These are phyloP conservation scores for Gossypium lobatum DNA, from an alignment of 441 rosid genomes.

Conservation along the genomic window DNA sequence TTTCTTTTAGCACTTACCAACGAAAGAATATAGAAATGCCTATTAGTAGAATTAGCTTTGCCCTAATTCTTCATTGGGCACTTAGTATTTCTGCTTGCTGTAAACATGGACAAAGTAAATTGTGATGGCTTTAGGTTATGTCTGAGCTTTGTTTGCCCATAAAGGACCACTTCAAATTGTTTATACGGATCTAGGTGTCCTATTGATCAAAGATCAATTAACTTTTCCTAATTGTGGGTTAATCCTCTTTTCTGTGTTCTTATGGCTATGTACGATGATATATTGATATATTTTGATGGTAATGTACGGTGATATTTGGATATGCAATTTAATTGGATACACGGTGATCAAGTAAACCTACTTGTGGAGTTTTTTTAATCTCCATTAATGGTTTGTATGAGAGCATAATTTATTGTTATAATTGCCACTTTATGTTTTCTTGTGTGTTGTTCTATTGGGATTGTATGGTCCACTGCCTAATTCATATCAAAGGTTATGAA, in stretches of 20 bases:
- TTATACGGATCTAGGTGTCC: background rate
- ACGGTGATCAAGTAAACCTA: background rate
- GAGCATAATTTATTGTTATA: background rate
- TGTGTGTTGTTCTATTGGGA: background rate
- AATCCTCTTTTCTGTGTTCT: background rate
- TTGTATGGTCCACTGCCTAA: background rate
- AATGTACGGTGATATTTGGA: background rate
- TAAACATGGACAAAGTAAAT: too few species aligned
- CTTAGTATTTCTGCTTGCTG: too few species aligned
- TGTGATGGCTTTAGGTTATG: too few species aligned
- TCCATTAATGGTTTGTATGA: background rate
- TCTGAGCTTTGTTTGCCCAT: constrained; percentile 30
- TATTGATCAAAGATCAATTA: background rate
- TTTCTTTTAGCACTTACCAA: background rate
- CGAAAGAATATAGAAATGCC: background rate
- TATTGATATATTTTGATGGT: background rate
- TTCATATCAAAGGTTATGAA: background rate
- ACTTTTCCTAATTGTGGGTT: background rate
- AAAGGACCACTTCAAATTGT: constrained; percentile 31
- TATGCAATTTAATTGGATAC: background rate
- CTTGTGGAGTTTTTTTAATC: too few species aligned
- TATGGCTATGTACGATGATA: background rate
- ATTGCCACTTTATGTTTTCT: background rate
- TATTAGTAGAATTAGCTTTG: background rate
- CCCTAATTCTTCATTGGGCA: too few species aligned